A percentile compares a stretch with the other conserved stretches of the same genome.
Conservation (phyloP, 495 filamentous ascomycete species). For the Trypethelium eluteriae region DNA sequence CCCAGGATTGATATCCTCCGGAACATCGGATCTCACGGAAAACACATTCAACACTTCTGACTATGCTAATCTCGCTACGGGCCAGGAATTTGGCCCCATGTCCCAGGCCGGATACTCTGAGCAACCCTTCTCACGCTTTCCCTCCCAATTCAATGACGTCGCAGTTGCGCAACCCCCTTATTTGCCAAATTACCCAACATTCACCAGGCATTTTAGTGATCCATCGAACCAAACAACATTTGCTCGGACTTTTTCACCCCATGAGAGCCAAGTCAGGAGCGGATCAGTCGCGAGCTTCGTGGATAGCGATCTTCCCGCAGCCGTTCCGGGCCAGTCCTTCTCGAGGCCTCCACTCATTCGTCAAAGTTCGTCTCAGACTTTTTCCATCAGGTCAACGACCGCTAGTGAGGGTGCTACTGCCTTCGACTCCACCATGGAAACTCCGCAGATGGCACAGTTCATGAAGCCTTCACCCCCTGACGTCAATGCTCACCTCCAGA, state of each 20-base stretch:
- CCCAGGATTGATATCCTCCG: constrained; percentile 3
- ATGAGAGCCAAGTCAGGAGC: background rate
- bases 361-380: constrained; percentile 1
- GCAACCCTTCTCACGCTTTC: background rate
- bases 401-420: background rate
- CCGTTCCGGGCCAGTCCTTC: background rate
- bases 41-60: constrained; percentile 8
- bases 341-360: background rate
- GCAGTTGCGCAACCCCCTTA: background rate
- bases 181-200: background rate
- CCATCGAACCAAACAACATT: background rate
- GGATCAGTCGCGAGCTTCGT: background rate
- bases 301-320: background rate
- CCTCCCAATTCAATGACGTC: background rate
- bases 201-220: background rate
- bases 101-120: background rate
- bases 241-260: background rate
- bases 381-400: background rate
- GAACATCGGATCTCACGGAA: constrained; percentile 1
- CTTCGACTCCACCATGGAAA: background rate
- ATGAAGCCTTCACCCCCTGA: background rate
- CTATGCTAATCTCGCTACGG: background rate
- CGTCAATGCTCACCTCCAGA: background rate
- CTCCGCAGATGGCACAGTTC: background rate
- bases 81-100: constrained; percentile 1